phyloP scores from a whole-genome alignment of 179 eudicot species.

The Pouteria campechiana region DNA sequence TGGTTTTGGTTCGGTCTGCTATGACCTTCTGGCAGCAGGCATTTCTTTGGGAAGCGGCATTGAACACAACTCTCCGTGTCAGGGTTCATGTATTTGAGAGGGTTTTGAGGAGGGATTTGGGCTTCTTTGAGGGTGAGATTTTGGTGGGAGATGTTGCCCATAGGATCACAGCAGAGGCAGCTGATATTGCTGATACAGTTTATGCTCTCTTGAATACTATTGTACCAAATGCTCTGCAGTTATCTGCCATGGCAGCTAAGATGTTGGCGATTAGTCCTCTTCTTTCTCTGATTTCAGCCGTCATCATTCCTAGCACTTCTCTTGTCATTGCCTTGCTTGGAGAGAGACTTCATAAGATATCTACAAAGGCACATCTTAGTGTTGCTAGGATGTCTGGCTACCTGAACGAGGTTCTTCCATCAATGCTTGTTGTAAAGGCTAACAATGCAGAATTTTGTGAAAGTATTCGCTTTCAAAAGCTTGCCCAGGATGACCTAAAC shows the following conservation, averaged over 20 bases:
- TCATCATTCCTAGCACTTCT: slow-evolving; percentile 73
- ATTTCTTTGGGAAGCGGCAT: slow-evolving; percentile 72
- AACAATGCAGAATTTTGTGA: slow-evolving; percentile 76
- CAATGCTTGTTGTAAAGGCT: slow-evolving; percentile 83
- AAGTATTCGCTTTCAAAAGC: slow-evolving; percentile 49
- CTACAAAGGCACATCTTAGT: slow-evolving; percentile 62
- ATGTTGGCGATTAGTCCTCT: slow-evolving; percentile 77
- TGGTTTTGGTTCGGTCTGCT: slow-evolving; percentile 32
- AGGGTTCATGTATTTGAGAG: slow-evolving; percentile 55
- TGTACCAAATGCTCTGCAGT: slow-evolving; percentile 78
- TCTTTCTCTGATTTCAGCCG: slow-evolving; percentile 54
- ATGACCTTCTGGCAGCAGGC: slow-evolving; percentile 71
- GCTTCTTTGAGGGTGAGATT: slow-evolving; percentile 60
- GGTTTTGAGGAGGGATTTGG: slow-evolving; percentile 78
- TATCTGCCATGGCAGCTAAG: slow-evolving; percentile 78
- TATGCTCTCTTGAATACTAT: slow-evolving; percentile 63
- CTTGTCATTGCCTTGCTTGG: slow-evolving; percentile 59
- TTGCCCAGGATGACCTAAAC: slow-evolving; percentile 55
- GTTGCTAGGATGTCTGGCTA: slow-evolving; percentile 80
- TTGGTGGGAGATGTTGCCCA: slow-evolving; percentile 65
- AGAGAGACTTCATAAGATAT: slow-evolving; percentile 63
- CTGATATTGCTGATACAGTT: slow-evolving; percentile 78
- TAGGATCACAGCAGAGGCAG: slow-evolving; percentile 71
- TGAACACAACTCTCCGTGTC: slow-evolving; percentile 30
- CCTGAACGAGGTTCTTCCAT: slow-evolving; percentile 90